Evolutionary conservation across 2,329 filamentous ascomycete genomes (phyloP).

Genomic region (Colletotrichum somersetense): DNA sequence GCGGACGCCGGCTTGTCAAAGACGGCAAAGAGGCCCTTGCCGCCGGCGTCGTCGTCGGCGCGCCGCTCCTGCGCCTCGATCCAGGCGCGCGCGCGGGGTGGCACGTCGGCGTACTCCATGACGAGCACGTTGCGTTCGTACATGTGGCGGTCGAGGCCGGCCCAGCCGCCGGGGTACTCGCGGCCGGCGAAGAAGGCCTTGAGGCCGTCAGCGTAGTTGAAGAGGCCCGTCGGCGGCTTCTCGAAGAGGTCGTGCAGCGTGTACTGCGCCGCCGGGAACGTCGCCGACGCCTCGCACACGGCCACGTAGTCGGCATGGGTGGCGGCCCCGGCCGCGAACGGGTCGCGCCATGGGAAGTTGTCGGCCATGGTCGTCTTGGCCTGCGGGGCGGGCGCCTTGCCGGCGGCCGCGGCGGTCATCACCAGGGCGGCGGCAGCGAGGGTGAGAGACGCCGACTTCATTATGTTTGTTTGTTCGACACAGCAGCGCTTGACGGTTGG

Average conservation of each 20-base stretch:
- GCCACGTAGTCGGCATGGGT: conserved; percentile 48
- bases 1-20: conserved; percentile 55
- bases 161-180: conserved; percentile 65
- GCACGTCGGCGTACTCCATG: conserved; percentile 61
- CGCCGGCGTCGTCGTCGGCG: conserved; percentile 44
- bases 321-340: conserved; percentile 49
- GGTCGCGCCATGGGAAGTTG: conserved; percentile 57
- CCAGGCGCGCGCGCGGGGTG: conserved; percentile 60
- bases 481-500: no score
- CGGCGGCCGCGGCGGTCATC: conserved; percentile 42
- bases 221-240: conserved; percentile 54
- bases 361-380: conserved; percentile 52
- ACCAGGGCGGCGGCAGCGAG: conserved; percentile 11
- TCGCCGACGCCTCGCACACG: conserved; percentile 51
- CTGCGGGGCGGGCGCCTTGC: conserved; percentile 43
- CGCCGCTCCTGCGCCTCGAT: conserved; percentile 58
- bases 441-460: conserved; percentile 15
- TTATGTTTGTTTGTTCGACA: neutral
- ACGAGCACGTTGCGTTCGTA: conserved; percentile 60
- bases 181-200: conserved; percentile 55
- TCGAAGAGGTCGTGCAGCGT: conserved; percentile 58
- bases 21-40: conserved; percentile 57
- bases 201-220: conserved; percentile 55
- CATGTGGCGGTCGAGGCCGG: conserved; percentile 64
- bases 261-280: conserved; percentile 56